Conservation (phyloP, 1,139 yeast species). For the Sugiyamaella sp. region DNA sequence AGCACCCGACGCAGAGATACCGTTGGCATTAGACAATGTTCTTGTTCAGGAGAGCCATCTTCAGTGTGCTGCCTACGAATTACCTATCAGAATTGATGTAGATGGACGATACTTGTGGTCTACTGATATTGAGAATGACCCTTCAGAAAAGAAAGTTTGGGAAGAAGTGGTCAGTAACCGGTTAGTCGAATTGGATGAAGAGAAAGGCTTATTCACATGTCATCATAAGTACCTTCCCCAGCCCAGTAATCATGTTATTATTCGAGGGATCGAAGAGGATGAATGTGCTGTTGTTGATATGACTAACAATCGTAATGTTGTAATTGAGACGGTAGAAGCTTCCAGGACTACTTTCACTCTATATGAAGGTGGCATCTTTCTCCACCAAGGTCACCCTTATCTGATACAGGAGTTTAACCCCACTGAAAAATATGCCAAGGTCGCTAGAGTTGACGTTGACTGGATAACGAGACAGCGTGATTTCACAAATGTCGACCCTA, state of each 20-base stretch:
- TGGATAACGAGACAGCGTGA: constrained; percentile 94
- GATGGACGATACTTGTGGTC: constrained; percentile 60
- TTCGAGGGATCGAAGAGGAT: constrained; percentile 78
- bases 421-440: constrained; percentile 76
- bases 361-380: constrained; percentile 93
- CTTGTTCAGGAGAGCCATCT: constrained; percentile 75
- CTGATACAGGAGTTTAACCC: constrained; percentile 81
- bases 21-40: constrained; percentile 58
- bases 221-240: constrained; percentile 70
- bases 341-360: constrained; percentile 86
- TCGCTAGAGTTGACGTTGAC: constrained; percentile 84
- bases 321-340: constrained; percentile 90
- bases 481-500: constrained; percentile 88
- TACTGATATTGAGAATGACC: constrained; percentile 20
- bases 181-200: constrained; percentile 23
- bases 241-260: constrained; percentile 73
- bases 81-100: constrained; percentile 56
- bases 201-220: constrained; percentile 53
- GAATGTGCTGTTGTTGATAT: constrained; percentile 85
- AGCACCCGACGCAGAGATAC: constrained; percentile 45
- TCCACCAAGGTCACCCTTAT: constrained; percentile 92
- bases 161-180: constrained; percentile 10
- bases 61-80: constrained; percentile 93
- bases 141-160: constrained; percentile 14
- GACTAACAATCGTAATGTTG: constrained; percentile 69